These are phyloP conservation scores for Lichtheimia ornata DNA, from an alignment of 371 early-diverging fungal species.

Conservation along the genomic window DNA sequence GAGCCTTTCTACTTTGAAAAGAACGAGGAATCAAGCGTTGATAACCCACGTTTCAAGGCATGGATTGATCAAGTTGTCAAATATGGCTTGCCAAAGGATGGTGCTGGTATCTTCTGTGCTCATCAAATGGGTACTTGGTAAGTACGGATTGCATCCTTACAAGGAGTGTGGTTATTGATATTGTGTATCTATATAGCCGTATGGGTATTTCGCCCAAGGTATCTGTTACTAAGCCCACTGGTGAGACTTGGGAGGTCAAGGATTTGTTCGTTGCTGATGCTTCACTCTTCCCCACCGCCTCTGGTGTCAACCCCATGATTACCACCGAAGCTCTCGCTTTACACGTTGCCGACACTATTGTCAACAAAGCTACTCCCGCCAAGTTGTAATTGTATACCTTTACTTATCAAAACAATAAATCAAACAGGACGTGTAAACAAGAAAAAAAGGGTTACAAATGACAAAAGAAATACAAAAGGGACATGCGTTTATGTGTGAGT, in stretches of 20 bases:
- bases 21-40: constrained; percentile 33
- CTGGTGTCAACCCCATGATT: constrained; percentile 80
- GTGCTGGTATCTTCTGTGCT: constrained; percentile 45
- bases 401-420: neutral
- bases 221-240: constrained; percentile 69
- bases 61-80: constrained; percentile 31
- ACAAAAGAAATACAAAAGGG: too few species aligned
- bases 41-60: constrained; percentile 35
- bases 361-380: neutral
- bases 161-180: too few species aligned
- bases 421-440: neutral
- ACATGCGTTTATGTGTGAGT: too few species aligned
- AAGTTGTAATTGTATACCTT: neutral
- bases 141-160: too few species aligned
- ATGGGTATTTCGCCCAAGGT: constrained; percentile 63
- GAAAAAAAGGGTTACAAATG: neutral
- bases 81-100: constrained; percentile 32
- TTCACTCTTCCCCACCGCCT: constrained; percentile 70
- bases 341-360: constrained; percentile 28
- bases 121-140: constrained; percentile 65
- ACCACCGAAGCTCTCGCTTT: constrained; percentile 51
- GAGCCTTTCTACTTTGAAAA: constrained; percentile 42
- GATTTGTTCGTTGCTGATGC: constrained; percentile 76
- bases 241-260: constrained; percentile 77
- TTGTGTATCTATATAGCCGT: constrained; percentile 37